phyloP scores from a whole-genome alignment of 2,329 filamentous ascomycete species.

The Biscogniauxia mediterranea region DNA sequence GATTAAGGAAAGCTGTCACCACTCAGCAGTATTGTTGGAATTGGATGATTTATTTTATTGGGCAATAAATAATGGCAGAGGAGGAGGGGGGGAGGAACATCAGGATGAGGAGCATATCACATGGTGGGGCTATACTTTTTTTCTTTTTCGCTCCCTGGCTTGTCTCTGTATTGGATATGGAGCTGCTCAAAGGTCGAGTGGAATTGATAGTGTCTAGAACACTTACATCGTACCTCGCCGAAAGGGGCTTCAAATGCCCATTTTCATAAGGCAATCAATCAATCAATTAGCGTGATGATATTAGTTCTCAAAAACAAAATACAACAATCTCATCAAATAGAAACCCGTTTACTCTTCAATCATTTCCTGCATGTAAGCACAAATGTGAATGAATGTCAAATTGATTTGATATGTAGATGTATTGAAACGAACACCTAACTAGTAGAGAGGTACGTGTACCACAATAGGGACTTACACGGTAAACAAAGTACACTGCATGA shows the following conservation, averaged over 20 bases:
- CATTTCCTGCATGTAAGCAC: neutral
- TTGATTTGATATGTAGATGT: too few relatives aligned
- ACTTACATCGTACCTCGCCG: slow-evolving; percentile 14
- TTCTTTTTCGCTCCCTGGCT: slow-evolving; percentile 29
- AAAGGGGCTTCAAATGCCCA: slow-evolving; percentile 13
- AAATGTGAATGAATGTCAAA: neutral
- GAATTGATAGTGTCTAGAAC: slow-evolving; percentile 9
- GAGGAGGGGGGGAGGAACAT: slow-evolving; percentile 2
- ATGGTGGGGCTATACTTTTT: slow-evolving; percentile 12
- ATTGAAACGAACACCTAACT: too few relatives aligned
- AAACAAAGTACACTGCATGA: neutral
- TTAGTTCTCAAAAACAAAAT: neutral
- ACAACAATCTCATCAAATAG: neutral
- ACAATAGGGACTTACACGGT: neutral
- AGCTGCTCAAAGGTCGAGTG: slow-evolving; percentile 29
- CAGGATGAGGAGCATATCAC: neutral
- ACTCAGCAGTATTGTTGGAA: slow-evolving; percentile 26
- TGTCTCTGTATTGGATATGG: slow-evolving; percentile 11
- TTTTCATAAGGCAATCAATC: slow-evolving; percentile 16
- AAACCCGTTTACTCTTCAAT: neutral
- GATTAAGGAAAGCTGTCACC: slow-evolving; percentile 24
- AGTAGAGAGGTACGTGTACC: too few relatives aligned
- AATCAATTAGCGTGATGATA: slow-evolving; percentile 4
- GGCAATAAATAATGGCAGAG: slow-evolving; percentile 24
- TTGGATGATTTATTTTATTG: slow-evolving; percentile 26